Conservation (phyloP, 2,329 filamentous ascomycete genomes). For the Colletotrichum simmondsii region DNA sequence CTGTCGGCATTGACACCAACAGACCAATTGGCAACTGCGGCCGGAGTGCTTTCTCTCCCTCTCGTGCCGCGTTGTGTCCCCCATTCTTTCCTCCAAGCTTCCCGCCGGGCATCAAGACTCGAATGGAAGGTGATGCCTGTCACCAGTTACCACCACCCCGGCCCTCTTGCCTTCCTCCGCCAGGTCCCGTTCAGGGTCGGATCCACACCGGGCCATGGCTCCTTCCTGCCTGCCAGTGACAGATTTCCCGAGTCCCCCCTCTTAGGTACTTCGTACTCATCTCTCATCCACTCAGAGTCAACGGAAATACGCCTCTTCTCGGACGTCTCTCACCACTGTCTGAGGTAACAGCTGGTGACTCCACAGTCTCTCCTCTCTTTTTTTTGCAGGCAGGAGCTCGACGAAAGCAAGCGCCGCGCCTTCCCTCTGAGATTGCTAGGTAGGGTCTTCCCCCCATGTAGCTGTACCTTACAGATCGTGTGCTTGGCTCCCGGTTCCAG, state of each 20-base stretch:
- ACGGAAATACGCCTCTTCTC: not conserved
- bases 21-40: not conserved
- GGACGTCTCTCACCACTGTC: not conserved
- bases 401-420: not conserved
- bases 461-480: constrained; percentile 21
- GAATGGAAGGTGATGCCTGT: not conserved
- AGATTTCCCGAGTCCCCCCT: not conserved
- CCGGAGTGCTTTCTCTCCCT: not conserved
- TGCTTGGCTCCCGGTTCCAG: not conserved
- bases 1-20: constrained; percentile 1
- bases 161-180: not conserved
- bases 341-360: not conserved
- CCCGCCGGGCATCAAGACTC: not conserved
- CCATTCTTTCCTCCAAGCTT: not conserved
- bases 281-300: not conserved
- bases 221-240: not conserved
- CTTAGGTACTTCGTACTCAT: not conserved
- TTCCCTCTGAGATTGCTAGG: not conserved
- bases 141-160: not conserved
- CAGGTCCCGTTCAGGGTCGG: constrained; percentile 11
- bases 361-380: not conserved
- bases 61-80: not conserved
- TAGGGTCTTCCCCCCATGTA: not conserved
- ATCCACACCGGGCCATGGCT: constrained; percentile 4
- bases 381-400: not conserved